Percentiles rank a stretch among this genome's conserved stretches.
Evolutionary conservation across 2,329 filamentous ascomycete genomes (phyloP).

Genomic region (Hymenoscyphus salicellus): DNA sequence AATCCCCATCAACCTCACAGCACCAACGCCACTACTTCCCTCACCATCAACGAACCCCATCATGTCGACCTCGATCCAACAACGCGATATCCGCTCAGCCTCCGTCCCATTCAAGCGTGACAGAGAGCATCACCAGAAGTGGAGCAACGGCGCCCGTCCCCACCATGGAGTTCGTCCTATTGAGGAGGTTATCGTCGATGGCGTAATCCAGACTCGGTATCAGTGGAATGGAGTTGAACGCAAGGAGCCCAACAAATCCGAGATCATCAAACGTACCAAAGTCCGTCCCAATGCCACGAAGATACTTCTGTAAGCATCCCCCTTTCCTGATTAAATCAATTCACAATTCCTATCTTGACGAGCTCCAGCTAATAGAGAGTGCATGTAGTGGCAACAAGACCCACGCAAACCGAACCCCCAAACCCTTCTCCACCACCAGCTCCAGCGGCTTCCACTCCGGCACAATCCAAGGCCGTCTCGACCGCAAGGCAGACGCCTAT

Average conservation of each 20-base stretch:
- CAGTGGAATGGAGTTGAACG: not conserved
- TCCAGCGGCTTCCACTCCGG: conserved; percentile 5
- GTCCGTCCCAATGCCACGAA: conserved; percentile 29
- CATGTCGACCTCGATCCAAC: conserved; percentile 23
- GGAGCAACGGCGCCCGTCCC: conserved; percentile 29
- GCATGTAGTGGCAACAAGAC: conserved; percentile 16
- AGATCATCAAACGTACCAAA: conserved; percentile 21
- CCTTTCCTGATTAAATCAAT: not conserved
- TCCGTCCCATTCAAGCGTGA: conserved; percentile 33
- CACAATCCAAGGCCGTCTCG: conserved; percentile 16
- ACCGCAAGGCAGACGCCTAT: conserved; percentile 26
- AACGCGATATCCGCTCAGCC: conserved; percentile 34
- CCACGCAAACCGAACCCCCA: conserved; percentile 28
- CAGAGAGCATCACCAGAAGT: conserved; percentile 33
- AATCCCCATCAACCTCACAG: not conserved
- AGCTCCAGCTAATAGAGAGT: not conserved
- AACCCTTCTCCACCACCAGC: conserved; percentile 15
- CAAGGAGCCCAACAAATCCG: not conserved
- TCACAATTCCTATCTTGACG: not conserved
- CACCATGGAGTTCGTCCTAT: conserved; percentile 18
- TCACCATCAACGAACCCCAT: conserved; percentile 17
- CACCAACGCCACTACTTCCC: not conserved
- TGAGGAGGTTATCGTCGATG: not conserved
- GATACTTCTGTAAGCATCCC: conserved; percentile 21
- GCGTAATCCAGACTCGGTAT: not conserved